phyloP scores from a whole-genome alignment of 2,329 filamentous ascomycete genomes.

The Xylaria digitata region DNA sequence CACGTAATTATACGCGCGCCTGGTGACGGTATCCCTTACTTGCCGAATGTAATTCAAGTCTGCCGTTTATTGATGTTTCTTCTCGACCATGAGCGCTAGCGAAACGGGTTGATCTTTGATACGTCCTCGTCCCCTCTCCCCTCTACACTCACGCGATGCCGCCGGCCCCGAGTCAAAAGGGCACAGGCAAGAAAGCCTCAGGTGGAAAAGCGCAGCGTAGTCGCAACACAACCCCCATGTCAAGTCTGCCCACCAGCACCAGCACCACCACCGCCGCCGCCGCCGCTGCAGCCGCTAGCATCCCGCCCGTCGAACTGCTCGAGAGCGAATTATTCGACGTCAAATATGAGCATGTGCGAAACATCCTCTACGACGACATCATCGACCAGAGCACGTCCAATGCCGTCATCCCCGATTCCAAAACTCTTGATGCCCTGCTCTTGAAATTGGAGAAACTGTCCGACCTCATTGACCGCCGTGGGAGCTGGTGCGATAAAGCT shows the following conservation, averaged over 20 bases:
- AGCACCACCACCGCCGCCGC: conserved; percentile 16
- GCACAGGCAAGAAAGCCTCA: conserved; percentile 73
- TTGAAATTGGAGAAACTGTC: conserved; percentile 72
- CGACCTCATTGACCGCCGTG: conserved; percentile 74
- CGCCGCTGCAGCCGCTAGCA: conserved; percentile 24
- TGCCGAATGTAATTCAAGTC: conserved; percentile 11
- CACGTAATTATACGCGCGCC: conserved; percentile 25
- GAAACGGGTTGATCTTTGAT: not conserved
- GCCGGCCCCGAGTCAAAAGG: conserved; percentile 68
- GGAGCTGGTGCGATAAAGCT: conserved; percentile 75
- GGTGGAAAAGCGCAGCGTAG: conserved; percentile 74
- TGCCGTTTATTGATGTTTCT: not conserved
- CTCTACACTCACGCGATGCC: conserved; percentile 60
- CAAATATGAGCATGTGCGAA: conserved; percentile 67
- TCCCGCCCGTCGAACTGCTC: conserved; percentile 66
- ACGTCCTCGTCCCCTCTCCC: not conserved
- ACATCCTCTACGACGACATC: conserved; percentile 75
- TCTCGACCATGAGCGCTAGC: conserved; percentile 7
- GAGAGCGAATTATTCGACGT: conserved; percentile 76
- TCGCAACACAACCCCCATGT: conserved; percentile 81
- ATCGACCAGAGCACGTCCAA: conserved; percentile 70
- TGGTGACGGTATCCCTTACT: conserved; percentile 13
- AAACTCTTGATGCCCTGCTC: conserved; percentile 71
- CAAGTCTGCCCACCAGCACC: conserved; percentile 54
- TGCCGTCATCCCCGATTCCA: conserved; percentile 71